These are phyloP conservation scores for Suillus subalutaceus DNA, from an alignment of 768 basidiomycete species.

Conservation along the genomic window DNA sequence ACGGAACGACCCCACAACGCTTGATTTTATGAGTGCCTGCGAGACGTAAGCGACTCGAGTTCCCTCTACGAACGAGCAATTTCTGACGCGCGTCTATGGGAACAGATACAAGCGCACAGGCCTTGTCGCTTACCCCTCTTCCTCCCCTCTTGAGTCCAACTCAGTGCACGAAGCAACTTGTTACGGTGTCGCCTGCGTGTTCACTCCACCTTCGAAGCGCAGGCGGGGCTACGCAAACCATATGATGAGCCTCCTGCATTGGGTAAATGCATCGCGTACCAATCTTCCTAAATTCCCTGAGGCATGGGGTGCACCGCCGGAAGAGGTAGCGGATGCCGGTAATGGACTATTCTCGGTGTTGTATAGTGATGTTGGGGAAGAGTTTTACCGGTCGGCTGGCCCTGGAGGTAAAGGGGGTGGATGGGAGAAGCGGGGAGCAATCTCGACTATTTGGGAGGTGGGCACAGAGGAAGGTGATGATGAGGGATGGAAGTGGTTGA, in stretches of 20 bases:
- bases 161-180: constrained; percentile 38
- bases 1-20: constrained; percentile 43
- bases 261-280: constrained; percentile 44
- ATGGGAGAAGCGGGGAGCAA: constrained; percentile 44
- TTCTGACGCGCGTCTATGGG: constrained; percentile 22
- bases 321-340: constrained; percentile 34
- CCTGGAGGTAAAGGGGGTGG: constrained; percentile 38
- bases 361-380: constrained; percentile 54
- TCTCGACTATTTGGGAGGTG: constrained; percentile 46
- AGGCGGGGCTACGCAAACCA: constrained; percentile 61
- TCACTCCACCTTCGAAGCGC: constrained; percentile 51
- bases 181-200: constrained; percentile 62
- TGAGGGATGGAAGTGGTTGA: constrained; percentile 33
- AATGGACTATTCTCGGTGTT: constrained; percentile 50
- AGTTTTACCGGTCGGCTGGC: constrained; percentile 50
- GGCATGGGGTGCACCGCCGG: constrained; percentile 48
- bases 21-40: constrained; percentile 63
- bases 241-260: constrained; percentile 69
- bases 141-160: constrained; percentile 6
- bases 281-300: constrained; percentile 41
- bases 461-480: constrained; percentile 6
- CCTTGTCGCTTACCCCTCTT: constrained; percentile 30
- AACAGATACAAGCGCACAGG: constrained; percentile 40
- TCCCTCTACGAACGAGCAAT: constrained; percentile 4
- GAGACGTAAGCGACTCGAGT: constrained; percentile 51